These are phyloP conservation scores for Paecilomyces dactylethromorphus DNA, from an alignment of 2,329 filamentous ascomycete genomes.

Conservation along the genomic window DNA sequence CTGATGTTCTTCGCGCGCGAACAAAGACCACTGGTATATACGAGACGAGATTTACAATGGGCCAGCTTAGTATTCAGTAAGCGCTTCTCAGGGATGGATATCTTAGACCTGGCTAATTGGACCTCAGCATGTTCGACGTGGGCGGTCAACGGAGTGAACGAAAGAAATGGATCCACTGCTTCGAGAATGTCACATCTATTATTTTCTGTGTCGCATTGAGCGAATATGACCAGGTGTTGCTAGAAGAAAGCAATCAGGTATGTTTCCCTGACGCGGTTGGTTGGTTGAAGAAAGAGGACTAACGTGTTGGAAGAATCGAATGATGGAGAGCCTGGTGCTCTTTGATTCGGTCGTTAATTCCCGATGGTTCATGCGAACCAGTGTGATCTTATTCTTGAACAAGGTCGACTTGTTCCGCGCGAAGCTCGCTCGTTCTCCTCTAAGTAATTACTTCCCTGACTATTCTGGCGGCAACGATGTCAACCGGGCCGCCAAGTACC, in stretches of 20 bases:
- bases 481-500: slow-evolving; percentile 94
- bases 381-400: slow-evolving; percentile 97
- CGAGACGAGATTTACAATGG: slow-evolving; percentile 98
- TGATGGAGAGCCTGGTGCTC: slow-evolving; percentile 96
- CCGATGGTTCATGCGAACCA: slow-evolving; percentile 97
- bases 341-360: slow-evolving; percentile 99
- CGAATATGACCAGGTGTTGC: slow-evolving; percentile 94
- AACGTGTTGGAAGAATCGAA: slow-evolving; percentile 69
- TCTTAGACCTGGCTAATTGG: slow-evolving; percentile 11
- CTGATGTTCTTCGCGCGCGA: slow-evolving; percentile 88
- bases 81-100: slow-evolving; percentile 28
- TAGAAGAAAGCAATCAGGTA: slow-evolving; percentile 97
- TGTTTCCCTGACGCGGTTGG: slow-evolving; percentile 23
- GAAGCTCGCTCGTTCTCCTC: slow-evolving; percentile 80
- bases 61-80: slow-evolving; percentile 96
- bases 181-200: slow-evolving; percentile 98
- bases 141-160: slow-evolving; percentile 94
- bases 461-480: slow-evolving; percentile 97
- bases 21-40: slow-evolving; percentile 99
- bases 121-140: slow-evolving; percentile 91
- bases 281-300: slow-evolving; percentile 1
- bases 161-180: slow-evolving; percentile 99
- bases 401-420: slow-evolving; percentile 98
- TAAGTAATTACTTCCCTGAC: slow-evolving; percentile 95
- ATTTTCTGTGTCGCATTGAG: slow-evolving; percentile 98